Conservation (phyloP, 148 eudicot species). For the Rhododendron simsii region DNA sequence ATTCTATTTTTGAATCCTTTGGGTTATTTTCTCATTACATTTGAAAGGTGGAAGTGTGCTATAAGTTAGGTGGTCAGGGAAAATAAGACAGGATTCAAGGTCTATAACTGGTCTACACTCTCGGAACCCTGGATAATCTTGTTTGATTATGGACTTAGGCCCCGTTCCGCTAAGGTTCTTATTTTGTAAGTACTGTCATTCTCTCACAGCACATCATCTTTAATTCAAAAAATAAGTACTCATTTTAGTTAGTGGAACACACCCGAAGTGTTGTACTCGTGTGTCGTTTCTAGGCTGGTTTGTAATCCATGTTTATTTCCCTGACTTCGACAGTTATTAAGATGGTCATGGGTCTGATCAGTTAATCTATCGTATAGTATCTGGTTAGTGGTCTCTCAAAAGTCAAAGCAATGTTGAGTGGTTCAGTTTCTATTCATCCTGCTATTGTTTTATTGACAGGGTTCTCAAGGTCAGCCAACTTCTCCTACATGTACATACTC, state of each 20-base stretch:
- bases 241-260: too few species aligned
- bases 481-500: constrained; percentile 60
- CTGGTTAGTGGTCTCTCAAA: background rate
- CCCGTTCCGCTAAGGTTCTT: too few species aligned
- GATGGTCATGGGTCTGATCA: too few species aligned
- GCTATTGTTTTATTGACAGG: constrained; percentile 30
- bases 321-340: too few species aligned
- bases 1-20: background rate
- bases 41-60: background rate
- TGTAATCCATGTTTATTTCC: background rate
- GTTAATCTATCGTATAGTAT: background rate
- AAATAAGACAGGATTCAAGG: background rate
- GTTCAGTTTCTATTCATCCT: background rate
- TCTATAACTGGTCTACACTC: background rate
- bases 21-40: background rate
- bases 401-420: background rate
- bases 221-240: too few species aligned
- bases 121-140: background rate
- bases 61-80: background rate
- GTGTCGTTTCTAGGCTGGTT: background rate
- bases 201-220: too few species aligned
- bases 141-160: background rate
- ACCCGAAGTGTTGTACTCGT: background rate
- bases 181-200: too few species aligned
- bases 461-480: constrained; percentile 38